Conservation (phyloP, 805 yeast genomes). For the Cyberlindnera xylosilytica region DNA sequence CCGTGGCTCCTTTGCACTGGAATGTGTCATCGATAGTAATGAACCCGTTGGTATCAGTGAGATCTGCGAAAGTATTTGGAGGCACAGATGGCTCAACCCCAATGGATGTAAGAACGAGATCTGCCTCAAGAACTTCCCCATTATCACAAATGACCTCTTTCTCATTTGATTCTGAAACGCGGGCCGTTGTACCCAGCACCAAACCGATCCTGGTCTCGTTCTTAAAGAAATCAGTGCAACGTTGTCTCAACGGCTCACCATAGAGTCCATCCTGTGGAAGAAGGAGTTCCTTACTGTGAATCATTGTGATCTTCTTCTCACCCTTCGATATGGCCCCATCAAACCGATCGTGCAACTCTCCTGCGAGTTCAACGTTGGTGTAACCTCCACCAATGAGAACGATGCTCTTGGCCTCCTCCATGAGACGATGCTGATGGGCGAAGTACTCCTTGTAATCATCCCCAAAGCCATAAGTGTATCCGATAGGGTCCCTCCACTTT, state of each 20-base stretch:
- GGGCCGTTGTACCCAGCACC: slow-evolving; percentile 14
- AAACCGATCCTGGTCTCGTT: slow-evolving; percentile 18
- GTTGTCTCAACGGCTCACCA: slow-evolving; percentile 11
- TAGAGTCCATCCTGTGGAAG: slow-evolving; percentile 16
- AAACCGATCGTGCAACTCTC: slow-evolving; percentile 29
- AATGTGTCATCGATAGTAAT: slow-evolving; percentile 24
- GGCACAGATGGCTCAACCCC: slow-evolving; percentile 26
- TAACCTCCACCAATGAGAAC: slow-evolving; percentile 1
- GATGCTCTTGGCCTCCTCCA: slow-evolving; percentile 18
- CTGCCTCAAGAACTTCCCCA: slow-evolving; percentile 16
- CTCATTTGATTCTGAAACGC: background rate
- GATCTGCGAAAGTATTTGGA: slow-evolving; percentile 9
- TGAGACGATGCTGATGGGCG: slow-evolving; percentile 11
- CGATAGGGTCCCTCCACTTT: slow-evolving; percentile 29
- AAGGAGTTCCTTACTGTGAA: slow-evolving; percentile 13
- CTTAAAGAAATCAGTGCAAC: slow-evolving; percentile 16
- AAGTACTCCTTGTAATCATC: slow-evolving; percentile 18
- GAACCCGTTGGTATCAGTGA: slow-evolving; percentile 17
- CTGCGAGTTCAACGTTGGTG: slow-evolving; percentile 20
- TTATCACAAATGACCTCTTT: slow-evolving; percentile 2
- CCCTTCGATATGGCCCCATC: slow-evolving; percentile 13
- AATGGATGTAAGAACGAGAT: slow-evolving; percentile 16
- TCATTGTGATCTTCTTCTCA: slow-evolving; percentile 16
- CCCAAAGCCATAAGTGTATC: slow-evolving; percentile 15
- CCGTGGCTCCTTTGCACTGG: slow-evolving; percentile 17